These are phyloP conservation scores for Coemansia sp. DNA, from an alignment of 192 early-diverging fungal genomes.

Conservation along the genomic window DNA sequence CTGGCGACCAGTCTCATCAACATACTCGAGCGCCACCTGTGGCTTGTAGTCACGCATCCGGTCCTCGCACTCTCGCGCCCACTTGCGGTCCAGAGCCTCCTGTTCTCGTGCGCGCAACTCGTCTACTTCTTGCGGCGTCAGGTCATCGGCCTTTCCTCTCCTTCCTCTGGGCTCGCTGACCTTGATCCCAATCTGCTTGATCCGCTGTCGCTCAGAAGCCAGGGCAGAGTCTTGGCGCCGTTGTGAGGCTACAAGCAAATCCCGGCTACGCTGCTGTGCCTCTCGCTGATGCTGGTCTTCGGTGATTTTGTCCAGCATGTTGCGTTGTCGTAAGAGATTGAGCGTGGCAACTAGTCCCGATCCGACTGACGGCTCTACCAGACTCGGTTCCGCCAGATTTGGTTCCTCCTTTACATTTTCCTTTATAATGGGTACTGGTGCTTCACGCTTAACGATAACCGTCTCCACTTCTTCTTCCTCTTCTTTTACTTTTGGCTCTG, in stretches of 20 bases:
- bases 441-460: constrained; percentile 2
- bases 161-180: constrained; percentile 18
- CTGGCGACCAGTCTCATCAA: constrained; percentile 80
- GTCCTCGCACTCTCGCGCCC: constrained; percentile 70
- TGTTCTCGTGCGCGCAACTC: constrained; percentile 45
- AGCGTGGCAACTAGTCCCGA: constrained; percentile 80
- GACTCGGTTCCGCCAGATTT: too few relatives aligned
- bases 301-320: constrained; percentile 60
- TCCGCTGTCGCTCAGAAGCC: constrained; percentile 63
- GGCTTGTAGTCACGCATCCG: constrained; percentile 91
- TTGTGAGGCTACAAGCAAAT: constrained; percentile 72
- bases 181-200: too few relatives aligned
- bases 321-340: constrained; percentile 76
- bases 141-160: constrained; percentile 45
- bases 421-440: background rate
- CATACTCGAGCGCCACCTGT: constrained; percentile 84
- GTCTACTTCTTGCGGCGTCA: constrained; percentile 35
- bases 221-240: constrained; percentile 56
- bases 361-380: constrained; percentile 83
- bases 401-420: too few relatives aligned
- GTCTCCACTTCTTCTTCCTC: constrained; percentile 8
- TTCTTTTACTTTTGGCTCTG: background rate
- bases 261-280: constrained; percentile 34
- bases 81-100: constrained; percentile 57
- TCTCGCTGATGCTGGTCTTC: constrained; percentile 70